phyloP scores from a whole-genome alignment of 139 green algal genomes.

The Chlorella sp. region DNA sequence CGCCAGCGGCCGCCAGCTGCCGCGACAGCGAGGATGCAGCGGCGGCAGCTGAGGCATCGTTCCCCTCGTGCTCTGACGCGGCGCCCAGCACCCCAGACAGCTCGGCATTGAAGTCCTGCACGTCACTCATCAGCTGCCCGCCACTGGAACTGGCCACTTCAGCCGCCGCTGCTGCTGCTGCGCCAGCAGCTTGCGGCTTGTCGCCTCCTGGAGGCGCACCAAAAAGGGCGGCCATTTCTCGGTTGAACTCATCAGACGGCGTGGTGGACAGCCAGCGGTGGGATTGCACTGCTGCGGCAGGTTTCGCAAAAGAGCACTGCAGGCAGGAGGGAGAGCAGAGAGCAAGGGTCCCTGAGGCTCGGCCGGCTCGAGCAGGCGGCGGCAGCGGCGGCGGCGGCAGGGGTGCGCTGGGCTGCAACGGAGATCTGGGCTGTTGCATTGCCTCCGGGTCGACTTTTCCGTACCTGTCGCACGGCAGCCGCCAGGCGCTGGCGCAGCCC shows the following conservation, averaged over 20 bases:
- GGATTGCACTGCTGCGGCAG: no score
- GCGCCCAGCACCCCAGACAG: not conserved
- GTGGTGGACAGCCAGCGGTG: not conserved
- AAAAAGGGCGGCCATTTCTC: not conserved
- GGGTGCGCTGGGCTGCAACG: no score
- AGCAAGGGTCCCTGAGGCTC: no score
- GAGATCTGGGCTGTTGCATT: no score
- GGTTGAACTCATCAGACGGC: conserved; percentile 1
- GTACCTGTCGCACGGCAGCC: no score
- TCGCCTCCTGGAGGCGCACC: not conserved
- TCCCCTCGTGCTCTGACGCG: not conserved
- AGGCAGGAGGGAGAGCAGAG: no score
- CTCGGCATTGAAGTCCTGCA: not conserved
- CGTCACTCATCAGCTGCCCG: not conserved
- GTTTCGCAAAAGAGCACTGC: no score
- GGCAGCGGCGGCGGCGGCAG: not conserved
- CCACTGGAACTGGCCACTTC: not conserved
- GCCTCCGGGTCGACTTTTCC: no score
- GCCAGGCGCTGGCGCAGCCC: no score
- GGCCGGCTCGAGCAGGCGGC: not conserved
- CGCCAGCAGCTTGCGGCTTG: not conserved
- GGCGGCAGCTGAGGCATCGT: not conserved
- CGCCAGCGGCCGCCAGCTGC: not conserved
- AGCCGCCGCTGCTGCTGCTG: not conserved
- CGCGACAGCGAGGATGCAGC: not conserved